Conservation (phyloP, 2,329 filamentous ascomycete genomes). For the Fusarium armeniacum region DNA sequence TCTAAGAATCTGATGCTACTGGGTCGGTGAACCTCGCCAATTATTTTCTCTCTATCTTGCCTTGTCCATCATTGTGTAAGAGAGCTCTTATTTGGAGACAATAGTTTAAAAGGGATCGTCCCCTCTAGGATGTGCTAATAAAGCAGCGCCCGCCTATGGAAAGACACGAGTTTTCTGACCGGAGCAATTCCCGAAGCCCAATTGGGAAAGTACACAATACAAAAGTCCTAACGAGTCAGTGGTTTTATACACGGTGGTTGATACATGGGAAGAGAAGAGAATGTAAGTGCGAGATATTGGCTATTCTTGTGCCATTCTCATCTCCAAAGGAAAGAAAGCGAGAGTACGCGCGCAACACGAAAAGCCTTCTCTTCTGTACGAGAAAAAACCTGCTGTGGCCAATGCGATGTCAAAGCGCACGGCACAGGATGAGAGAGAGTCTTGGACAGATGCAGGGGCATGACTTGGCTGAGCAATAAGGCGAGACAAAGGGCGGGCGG, state of each 20-base stretch:
- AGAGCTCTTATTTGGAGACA: constrained; percentile 13
- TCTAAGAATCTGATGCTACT: not conserved
- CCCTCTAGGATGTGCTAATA: constrained; percentile 6
- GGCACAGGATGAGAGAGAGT: constrained; percentile 37
- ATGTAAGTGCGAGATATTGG: too few relatives aligned
- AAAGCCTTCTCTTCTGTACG: not conserved
- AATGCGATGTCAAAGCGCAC: constrained; percentile 39
- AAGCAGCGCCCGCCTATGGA: not conserved
- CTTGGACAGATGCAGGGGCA: constrained; percentile 32
- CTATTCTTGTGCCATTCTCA: not conserved
- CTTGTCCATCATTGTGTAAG: not conserved
- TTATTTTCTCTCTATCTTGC: not conserved
- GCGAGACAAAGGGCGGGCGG: constrained; percentile 1
- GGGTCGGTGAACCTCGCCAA: not conserved
- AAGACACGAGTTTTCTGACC: not conserved
- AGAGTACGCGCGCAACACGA: constrained; percentile 5
- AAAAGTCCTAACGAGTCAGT: constrained; percentile 10
- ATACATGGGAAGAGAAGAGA: not conserved
- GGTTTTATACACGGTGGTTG: not conserved
- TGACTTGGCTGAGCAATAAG: constrained; percentile 7
- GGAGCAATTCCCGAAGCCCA: not conserved
- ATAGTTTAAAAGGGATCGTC: constrained; percentile 24
- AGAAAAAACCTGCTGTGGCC: constrained; percentile 4
- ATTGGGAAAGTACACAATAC: not conserved
- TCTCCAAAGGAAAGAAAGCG: not conserved